Evolutionary conservation across 176 grass and related monocot species (phyloP), one percentile per base, ranked within the genome.

Genomic region (Avena sativa): DNA sequence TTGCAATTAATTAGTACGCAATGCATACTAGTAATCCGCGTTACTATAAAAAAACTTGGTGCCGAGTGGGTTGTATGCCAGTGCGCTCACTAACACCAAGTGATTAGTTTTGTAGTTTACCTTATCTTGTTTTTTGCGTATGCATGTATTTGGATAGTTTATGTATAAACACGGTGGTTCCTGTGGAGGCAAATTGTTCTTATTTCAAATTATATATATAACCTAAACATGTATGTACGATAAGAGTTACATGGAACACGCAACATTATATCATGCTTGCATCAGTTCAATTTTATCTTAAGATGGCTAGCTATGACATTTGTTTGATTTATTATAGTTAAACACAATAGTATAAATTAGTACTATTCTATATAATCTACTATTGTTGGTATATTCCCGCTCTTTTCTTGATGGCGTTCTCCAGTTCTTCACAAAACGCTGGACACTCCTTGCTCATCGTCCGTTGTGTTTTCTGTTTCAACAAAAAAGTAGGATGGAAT

Each of bases 381-480:
- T 52, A 3, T 3, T 65, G 10, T 15, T 50, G 55, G 10, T 83
- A 43, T 10, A 26, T 2, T 21, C 19, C 36, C 8, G 85, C 85
- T 60, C 66, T 91, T 57, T 83, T 83, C 74, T 51, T 66, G 74
- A 91, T 15, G 47, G 66, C 14, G n/a, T 53, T 84, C 74, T 87
- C 89, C 57, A 91, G 5, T 48, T 73, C 40, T 11, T 80, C 80
- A 46, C 89, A 91, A 30, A 87, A 91, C 49, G 11, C 21, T 12
- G 89, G 80, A 19, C 80, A 87, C 46, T 66, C 64, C 74, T 71
- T 63, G 17, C 71, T 73, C 53, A 90, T 79, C 19, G 56, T 91
- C 57, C 65, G 61, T 83, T 48, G 48, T 23, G 56, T 84, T 84
- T 66, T 83, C 89, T 91, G 80, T 74, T 50, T 43, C 80, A 89